Conservation (phyloP, 2,329 filamentous ascomycete genomes). For the Scleromitrula shiraiana region DNA sequence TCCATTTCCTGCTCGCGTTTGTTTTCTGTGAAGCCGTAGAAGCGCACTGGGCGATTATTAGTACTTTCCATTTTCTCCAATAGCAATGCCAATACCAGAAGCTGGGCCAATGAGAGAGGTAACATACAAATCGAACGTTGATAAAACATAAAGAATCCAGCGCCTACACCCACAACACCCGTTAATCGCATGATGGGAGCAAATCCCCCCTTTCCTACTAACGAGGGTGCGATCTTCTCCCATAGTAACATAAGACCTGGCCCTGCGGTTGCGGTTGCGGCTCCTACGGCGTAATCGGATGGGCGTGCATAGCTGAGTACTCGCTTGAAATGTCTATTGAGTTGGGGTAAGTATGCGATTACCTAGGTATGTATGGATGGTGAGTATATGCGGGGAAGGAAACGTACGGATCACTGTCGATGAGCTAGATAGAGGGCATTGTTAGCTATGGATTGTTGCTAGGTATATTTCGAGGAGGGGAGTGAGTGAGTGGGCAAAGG, state of each 20-base stretch:
- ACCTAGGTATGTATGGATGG: too few relatives aligned
- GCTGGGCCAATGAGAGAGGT: too few relatives aligned
- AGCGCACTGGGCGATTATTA: slow-evolving; percentile 59
- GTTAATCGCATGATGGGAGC: slow-evolving; percentile 73
- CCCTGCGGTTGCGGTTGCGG: slow-evolving; percentile 59
- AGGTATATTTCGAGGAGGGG: too few relatives aligned
- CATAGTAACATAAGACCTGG: slow-evolving; percentile 69
- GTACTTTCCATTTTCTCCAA: too few relatives aligned
- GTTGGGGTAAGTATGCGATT: too few relatives aligned
- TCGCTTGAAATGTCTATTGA: slow-evolving; percentile 85
- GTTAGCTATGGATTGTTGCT: slow-evolving; percentile 23
- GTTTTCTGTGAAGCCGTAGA: slow-evolving; percentile 94
- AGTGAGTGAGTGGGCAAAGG: neutral
- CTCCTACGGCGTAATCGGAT: slow-evolving; percentile 72
- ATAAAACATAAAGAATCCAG: slow-evolving; percentile 80
- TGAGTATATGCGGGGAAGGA: slow-evolving; percentile 9
- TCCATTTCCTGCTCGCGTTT: slow-evolving; percentile 87
- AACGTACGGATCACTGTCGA: slow-evolving; percentile 95
- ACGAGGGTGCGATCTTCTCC: slow-evolving; percentile 79
- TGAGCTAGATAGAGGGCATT: slow-evolving; percentile 64
- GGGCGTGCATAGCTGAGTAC: slow-evolving; percentile 80
- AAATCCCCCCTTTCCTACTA: slow-evolving; percentile 76
- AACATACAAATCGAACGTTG: slow-evolving; percentile 73
- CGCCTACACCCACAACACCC: slow-evolving; percentile 62
- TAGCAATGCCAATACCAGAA: too few relatives aligned